Conservation (phyloP, 345 rosid species). For the Luvunga scandens region DNA sequence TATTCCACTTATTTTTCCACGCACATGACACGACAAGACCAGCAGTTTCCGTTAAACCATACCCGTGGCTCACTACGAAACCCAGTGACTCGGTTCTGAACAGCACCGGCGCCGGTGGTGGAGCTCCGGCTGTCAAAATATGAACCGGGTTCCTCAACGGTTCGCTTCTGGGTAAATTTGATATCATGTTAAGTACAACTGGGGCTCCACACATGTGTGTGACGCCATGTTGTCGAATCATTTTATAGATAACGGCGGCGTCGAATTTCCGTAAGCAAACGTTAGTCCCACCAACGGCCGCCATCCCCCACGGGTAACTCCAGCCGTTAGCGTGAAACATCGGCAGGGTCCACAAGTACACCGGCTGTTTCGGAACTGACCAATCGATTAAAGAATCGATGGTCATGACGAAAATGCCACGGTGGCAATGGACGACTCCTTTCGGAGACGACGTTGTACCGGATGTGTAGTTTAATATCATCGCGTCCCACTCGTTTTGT, state of each 20-base stretch:
- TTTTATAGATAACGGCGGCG: slow-evolving; percentile 40
- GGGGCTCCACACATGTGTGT: slow-evolving; percentile 95
- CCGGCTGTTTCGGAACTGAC: slow-evolving; percentile 57
- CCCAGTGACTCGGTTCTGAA: slow-evolving; percentile 62
- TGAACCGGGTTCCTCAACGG: slow-evolving; percentile 47
- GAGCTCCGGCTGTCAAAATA: slow-evolving; percentile 74
- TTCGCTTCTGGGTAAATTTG: slow-evolving; percentile 30
- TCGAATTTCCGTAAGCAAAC: slow-evolving; percentile 73
- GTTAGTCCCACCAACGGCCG: slow-evolving; percentile 81
- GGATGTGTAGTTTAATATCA: slow-evolving; percentile 72
- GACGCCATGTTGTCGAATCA: slow-evolving; percentile 53
- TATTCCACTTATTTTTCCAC: slow-evolving; percentile 78
- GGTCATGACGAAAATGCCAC: slow-evolving; percentile 54
- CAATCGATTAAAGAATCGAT: slow-evolving; percentile 53
- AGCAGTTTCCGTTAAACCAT: slow-evolving; percentile 71
- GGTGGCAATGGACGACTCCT: slow-evolving; percentile 83
- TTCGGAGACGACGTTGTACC: slow-evolving; percentile 90
- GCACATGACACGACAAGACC: slow-evolving; percentile 62
- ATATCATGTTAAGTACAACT: slow-evolving; percentile 73
- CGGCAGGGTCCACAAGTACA: slow-evolving; percentile 86
- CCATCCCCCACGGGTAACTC: slow-evolving; percentile 72
- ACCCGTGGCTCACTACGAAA: slow-evolving; percentile 65
- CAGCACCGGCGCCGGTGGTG: slow-evolving; percentile 76
- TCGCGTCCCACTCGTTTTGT: slow-evolving; percentile 60
- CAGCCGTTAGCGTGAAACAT: slow-evolving; percentile 92